Evolutionary conservation across 106 monocot species (phyloP).

Genomic region (Dioscorea dumetorum): DNA sequence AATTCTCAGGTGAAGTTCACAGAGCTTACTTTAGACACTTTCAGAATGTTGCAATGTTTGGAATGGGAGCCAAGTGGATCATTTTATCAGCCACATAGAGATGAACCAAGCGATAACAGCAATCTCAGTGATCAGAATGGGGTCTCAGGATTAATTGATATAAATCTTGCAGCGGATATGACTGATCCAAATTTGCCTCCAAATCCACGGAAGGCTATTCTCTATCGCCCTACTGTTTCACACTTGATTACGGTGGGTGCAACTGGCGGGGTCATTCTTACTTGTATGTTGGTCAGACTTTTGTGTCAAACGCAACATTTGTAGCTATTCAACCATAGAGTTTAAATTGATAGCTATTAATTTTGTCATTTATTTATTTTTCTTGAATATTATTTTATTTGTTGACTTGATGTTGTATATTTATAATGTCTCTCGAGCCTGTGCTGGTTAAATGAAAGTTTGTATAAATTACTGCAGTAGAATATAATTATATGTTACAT

Average conservation of each 20-base stretch:
- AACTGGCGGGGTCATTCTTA: too few species aligned
- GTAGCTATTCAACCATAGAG: too few species aligned
- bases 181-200: slow-evolving; percentile 73
- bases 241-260: slow-evolving; percentile 77
- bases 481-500: too few species aligned
- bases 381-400: too few species aligned
- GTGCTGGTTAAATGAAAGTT: too few species aligned
- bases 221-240: slow-evolving; percentile 74
- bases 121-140: slow-evolving; percentile 70
- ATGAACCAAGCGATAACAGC: slow-evolving; percentile 58
- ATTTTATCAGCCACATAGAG: slow-evolving; percentile 44
- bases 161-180: slow-evolving; percentile 83
- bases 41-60: slow-evolving; percentile 85
- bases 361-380: too few species aligned
- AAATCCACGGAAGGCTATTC: slow-evolving; percentile 76
- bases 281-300: too few species aligned
- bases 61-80: slow-evolving; percentile 93
- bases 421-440: too few species aligned
- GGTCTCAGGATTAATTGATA: slow-evolving; percentile 78
- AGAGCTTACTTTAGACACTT: slow-evolving; percentile 88
- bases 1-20: slow-evolving; percentile 76
- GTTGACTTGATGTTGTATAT: too few species aligned
- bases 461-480: too few species aligned
- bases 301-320: too few species aligned
- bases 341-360: too few species aligned